phyloP scores from a whole-genome alignment of 768 basidiomycete species.

The Suillus sp. region DNA sequence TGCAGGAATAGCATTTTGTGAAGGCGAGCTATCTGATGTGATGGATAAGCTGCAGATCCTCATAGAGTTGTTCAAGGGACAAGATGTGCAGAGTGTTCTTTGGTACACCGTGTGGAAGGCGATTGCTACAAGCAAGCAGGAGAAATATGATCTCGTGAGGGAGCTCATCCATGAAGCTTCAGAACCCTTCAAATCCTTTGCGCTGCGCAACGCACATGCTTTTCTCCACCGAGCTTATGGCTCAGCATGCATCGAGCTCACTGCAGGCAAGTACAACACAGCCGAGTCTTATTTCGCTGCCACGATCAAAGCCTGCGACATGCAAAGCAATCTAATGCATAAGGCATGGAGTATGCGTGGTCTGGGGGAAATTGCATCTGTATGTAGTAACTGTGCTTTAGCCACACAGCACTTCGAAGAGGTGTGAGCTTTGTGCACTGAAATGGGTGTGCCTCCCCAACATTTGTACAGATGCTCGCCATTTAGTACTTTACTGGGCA shows the following conservation, averaged over 20 bases:
- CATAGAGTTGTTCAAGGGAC: not conserved
- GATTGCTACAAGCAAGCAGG: not conserved
- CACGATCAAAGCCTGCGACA: not conserved
- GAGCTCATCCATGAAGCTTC: not conserved
- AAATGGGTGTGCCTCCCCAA: not conserved
- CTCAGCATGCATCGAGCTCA: not conserved
- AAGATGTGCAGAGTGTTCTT: not conserved
- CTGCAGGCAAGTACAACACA: too few species aligned
- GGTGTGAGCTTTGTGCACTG: not conserved
- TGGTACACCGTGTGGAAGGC: not conserved
- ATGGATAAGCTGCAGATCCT: not conserved
- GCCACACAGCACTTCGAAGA: not conserved
- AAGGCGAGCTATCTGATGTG: not conserved
- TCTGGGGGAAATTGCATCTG: not conserved
- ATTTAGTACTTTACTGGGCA: not conserved
- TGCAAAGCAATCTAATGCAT: not conserved
- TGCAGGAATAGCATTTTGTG: not conserved
- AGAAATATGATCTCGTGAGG: not conserved
- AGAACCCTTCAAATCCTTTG: not conserved
- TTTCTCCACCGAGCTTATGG: not conserved
- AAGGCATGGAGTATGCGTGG: not conserved
- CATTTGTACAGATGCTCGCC: not conserved
- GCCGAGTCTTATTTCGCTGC: not conserved
- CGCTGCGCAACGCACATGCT: not conserved
- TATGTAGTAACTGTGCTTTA: not conserved